Evolutionary conservation across 345 rosid species (phyloP), one percentile per base, ranked within the genome.

Genomic region (Acer yangbiense): DNA sequence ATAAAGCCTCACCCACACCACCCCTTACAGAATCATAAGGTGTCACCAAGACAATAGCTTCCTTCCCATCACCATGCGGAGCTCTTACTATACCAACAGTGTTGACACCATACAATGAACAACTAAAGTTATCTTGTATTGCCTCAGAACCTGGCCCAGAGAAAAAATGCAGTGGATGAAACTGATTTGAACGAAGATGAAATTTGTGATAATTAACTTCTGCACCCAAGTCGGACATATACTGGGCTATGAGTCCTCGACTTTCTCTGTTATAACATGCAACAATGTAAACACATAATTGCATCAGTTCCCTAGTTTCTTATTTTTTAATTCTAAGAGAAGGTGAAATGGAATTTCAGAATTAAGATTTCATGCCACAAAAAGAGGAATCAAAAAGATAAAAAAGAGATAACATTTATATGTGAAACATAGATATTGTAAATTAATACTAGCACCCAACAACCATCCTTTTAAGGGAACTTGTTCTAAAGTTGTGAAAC

Each of bases 51-150:
- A 94, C 97, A 67, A 96, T 89, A 85, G 96, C 87, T 86, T 96
- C 98, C 77, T 92, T 96, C 64, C 98, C 97, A 63, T 96, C 99
- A 80, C 94, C 97, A 61, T 88, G 97, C 48, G 97, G 91, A 55
- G 99, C 99, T 88, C 99, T 92, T 82, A 92, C 87, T 65, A 94
- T 91, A 74, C 98, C 92, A 57, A 85, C 77, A 66, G 78, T 67
- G 72, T 78, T 89, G 73, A 87, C 58, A 3, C 95, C 94, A 76
- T 87, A 82, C 12, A 87, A 82, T 7, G 89, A 83, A 83, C 93
- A 92, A 71, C 86, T 91, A 29, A 78, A 78, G 82, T 89, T 90
- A 79, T 82, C 88, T 32, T 64, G 86, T 63, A 65, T 65, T 63
- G 77, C 65, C 76, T 79, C 83, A 60, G 90, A 84, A 77, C 76